A percentile compares a stretch with the other conserved stretches of the same genome.
These are phyloP conservation scores for Eimeria tenella DNA, from an alignment of 169 alveolate genomes.

Conservation along the genomic window DNA sequence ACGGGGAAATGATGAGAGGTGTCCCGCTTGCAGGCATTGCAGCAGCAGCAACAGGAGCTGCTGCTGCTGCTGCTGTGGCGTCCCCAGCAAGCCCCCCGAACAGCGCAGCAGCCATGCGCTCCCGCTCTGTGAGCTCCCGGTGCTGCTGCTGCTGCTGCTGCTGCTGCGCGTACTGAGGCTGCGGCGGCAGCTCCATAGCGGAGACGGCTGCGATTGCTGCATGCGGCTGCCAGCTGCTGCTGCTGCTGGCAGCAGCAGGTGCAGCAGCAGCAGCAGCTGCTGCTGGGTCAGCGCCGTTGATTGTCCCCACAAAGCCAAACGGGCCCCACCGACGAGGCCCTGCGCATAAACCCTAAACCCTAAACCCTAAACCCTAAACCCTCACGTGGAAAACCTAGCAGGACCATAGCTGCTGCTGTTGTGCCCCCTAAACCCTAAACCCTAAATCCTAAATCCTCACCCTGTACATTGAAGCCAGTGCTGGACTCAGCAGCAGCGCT, in stretches of 20 bases:
- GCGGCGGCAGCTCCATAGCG: conserved; percentile 20
- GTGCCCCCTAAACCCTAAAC: conserved; percentile 6
- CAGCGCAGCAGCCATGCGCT: conserved; percentile 73
- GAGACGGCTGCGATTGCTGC: conserved; percentile 18
- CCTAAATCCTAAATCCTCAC: conserved; percentile 10
- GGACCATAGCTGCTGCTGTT: too few relatives aligned
- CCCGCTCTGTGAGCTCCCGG: conserved; percentile 44
- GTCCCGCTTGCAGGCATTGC: background rate
- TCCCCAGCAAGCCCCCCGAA: conserved; percentile 53
- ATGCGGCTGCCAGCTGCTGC: conserved; percentile 58
- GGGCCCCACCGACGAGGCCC: conserved; percentile 56
- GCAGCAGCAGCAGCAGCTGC: conserved; percentile 47
- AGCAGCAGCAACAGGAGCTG: conserved; percentile 30
- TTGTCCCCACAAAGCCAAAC: conserved; percentile 25
- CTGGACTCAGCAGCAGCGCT: background rate
- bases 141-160: conserved; percentile 50
- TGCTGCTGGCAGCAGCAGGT: conserved; percentile 25
- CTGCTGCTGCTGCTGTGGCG: conserved; percentile 32
- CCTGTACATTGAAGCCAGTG: background rate
- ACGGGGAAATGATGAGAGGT: background rate
- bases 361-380: conserved; percentile 15
- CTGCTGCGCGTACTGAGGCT: conserved; percentile 18
- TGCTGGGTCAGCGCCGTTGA: background rate
- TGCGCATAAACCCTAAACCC: conserved; percentile 3
- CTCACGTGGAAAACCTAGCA: background rate